Conservation (phyloP, 2,329 filamentous ascomycete genomes). For the Magnaporthales sp. region DNA sequence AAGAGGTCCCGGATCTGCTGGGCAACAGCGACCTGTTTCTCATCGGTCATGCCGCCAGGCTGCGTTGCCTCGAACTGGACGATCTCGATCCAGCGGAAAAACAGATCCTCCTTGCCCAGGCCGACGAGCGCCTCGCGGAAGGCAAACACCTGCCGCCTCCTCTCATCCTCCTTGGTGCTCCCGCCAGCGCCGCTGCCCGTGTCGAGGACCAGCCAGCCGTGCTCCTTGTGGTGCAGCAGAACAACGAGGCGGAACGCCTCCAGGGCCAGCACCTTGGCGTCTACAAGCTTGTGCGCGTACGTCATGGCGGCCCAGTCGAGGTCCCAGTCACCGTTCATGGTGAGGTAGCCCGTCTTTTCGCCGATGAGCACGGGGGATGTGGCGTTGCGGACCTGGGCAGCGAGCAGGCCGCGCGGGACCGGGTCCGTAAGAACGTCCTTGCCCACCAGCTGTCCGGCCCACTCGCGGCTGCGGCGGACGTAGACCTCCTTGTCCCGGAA, state of each 20-base stretch:
- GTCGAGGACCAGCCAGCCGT: constrained; percentile 65
- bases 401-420: constrained; percentile 44
- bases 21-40: constrained; percentile 64
- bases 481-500: constrained; percentile 77
- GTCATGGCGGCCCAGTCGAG: constrained; percentile 80
- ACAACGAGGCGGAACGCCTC: constrained; percentile 65
- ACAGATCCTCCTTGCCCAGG: constrained; percentile 79
- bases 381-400: constrained; percentile 56
- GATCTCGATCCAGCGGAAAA: constrained; percentile 88
- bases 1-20: constrained; percentile 70
- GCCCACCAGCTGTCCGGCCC: constrained; percentile 38
- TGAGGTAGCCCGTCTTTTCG: constrained; percentile 79
- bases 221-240: constrained; percentile 57
- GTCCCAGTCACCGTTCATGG: constrained; percentile 81
- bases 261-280: constrained; percentile 48
- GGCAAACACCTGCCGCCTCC: constrained; percentile 64
- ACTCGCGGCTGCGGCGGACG: constrained; percentile 65
- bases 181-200: constrained; percentile 24
- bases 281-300: constrained; percentile 59
- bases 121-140: constrained; percentile 69
- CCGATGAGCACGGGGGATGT: constrained; percentile 58
- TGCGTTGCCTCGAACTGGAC: constrained; percentile 78
- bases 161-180: constrained; percentile 46
- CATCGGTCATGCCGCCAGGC: constrained; percentile 68
- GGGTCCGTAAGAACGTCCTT: constrained; percentile 41